Evolutionary conservation across 2,329 filamentous ascomycete species (phyloP).

Genomic region (Cryoendolithus antarcticus): DNA sequence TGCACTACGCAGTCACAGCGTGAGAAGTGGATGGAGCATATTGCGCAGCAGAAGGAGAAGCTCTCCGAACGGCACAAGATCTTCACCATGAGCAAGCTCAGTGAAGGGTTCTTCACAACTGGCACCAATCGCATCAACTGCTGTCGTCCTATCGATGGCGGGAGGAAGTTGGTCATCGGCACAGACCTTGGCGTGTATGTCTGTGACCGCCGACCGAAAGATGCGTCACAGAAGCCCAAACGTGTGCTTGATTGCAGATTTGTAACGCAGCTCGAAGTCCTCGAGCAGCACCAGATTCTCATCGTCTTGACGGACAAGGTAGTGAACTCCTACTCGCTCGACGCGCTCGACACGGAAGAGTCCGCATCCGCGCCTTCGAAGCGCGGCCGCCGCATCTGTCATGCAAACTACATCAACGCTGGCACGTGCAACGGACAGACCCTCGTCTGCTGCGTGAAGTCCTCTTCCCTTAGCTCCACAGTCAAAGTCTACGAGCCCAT

Average conservation of each 20-base stretch:
- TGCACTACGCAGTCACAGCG: conserved; percentile 74
- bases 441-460: conserved; percentile 93
- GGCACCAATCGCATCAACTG: conserved; percentile 78
- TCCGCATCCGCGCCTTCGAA: conserved; percentile 60
- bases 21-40: conserved; percentile 95
- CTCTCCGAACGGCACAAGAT: conserved; percentile 65
- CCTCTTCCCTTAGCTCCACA: conserved; percentile 79
- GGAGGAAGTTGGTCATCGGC: conserved; percentile 84
- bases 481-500: conserved; percentile 99
- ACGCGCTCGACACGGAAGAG: conserved; percentile 76
- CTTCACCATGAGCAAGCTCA: conserved; percentile 55
- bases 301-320: conserved; percentile 90
- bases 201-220: conserved; percentile 79
- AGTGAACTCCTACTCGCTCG: conserved; percentile 75
- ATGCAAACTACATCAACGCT: conserved; percentile 97
- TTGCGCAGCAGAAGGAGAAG: conserved; percentile 79
- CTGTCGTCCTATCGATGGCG: conserved; percentile 87
- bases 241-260: conserved; percentile 74
- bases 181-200: conserved; percentile 91
- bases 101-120: conserved; percentile 82
- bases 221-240: conserved; percentile 58
- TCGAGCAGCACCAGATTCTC: conserved; percentile 88
- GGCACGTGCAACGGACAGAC: conserved; percentile 91
- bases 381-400: conserved; percentile 89
- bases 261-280: conserved; percentile 89